Percentiles rank a stretch among this genome's conserved stretches.
Evolutionary conservation across 495 filamentous ascomycete genomes (phyloP).

Genomic region (Podospora fimiseda): DNA sequence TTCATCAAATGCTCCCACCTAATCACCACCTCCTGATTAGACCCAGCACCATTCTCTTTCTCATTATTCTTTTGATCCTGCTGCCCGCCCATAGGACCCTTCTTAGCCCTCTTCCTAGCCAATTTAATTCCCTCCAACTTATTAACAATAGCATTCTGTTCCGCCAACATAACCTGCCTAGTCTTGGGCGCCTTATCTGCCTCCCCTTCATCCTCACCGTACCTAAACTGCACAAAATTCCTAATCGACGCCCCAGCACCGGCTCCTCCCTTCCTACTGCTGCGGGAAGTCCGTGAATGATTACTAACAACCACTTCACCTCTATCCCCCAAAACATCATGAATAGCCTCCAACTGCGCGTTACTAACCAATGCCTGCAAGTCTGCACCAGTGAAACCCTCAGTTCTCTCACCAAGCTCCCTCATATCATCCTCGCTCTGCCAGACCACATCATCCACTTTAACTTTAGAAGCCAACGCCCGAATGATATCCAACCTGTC

Average conservation of each 20-base stretch:
- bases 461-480: constrained; percentile 73
- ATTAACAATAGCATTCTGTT: constrained; percentile 62
- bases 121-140: constrained; percentile 71
- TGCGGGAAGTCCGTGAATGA: too few species aligned
- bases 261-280: constrained; percentile 32
- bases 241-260: too few species aligned
- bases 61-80: constrained; percentile 23
- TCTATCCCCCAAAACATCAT: constrained; percentile 73
- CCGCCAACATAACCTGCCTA: constrained; percentile 49
- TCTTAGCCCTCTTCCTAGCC: constrained; percentile 55
- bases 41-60: constrained; percentile 15
- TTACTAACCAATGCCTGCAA: constrained; percentile 93
- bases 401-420: constrained; percentile 70
- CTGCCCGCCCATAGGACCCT: constrained; percentile 44
- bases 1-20: constrained; percentile 79
- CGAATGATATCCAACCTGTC: constrained; percentile 83
- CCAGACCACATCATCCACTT: constrained; percentile 56
- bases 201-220: constrained; percentile 53
- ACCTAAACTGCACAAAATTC: constrained; percentile 77
- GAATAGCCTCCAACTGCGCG: constrained; percentile 93
- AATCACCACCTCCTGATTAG: constrained; percentile 62
- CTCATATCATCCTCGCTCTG: constrained; percentile 41
- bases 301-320: constrained; percentile 17
- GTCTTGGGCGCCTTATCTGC: constrained; percentile 30
- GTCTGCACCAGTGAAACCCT: constrained; percentile 93